Percentiles rank a stretch among this genome's conserved stretches.
Conservation (phyloP, 352 stramenopile genomes). For the Thraustotheca clavata region DNA sequence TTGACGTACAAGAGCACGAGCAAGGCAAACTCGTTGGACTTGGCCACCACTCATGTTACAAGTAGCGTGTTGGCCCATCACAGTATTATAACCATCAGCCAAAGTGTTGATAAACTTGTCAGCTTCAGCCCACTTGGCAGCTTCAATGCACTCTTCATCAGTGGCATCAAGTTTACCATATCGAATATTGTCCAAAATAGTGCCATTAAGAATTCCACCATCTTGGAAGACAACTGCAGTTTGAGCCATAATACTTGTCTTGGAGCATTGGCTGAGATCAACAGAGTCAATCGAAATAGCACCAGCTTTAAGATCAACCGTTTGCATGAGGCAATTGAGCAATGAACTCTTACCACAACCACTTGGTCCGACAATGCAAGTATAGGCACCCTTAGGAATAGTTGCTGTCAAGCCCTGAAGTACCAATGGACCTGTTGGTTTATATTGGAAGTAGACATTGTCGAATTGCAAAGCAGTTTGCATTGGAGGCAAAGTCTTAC, state of each 20-base stretch:
- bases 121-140: constrained; percentile 18
- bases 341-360: constrained; percentile 22
- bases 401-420: constrained; percentile 9
- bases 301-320: constrained; percentile 9
- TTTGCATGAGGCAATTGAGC: constrained; percentile 21
- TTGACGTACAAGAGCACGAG: constrained; percentile 66
- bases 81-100: constrained; percentile 72
- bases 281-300: constrained; percentile 16
- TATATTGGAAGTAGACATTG: constrained; percentile 16
- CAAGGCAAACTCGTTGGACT: constrained; percentile 79
- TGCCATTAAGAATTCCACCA: constrained; percentile 21
- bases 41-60: constrained; percentile 80
- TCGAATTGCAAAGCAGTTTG: background rate
- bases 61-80: constrained; percentile 53
- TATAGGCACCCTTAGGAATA: constrained; percentile 22
- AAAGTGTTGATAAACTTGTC: constrained; percentile 68
- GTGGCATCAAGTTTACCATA: constrained; percentile 17
- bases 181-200: constrained; percentile 23
- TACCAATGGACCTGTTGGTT: constrained; percentile 1
- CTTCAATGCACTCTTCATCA: constrained; percentile 20
- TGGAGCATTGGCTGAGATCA: constrained; percentile 14
- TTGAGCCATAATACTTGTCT: constrained; percentile 14
- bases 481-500: background rate
- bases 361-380: constrained; percentile 18
- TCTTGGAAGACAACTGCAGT: constrained; percentile 22